Percentiles rank a stretch among this genome's conserved stretches.
These are phyloP conservation scores for Batkoa obscura DNA, from an alignment of 371 early-diverging fungal genomes.

Conservation along the genomic window DNA sequence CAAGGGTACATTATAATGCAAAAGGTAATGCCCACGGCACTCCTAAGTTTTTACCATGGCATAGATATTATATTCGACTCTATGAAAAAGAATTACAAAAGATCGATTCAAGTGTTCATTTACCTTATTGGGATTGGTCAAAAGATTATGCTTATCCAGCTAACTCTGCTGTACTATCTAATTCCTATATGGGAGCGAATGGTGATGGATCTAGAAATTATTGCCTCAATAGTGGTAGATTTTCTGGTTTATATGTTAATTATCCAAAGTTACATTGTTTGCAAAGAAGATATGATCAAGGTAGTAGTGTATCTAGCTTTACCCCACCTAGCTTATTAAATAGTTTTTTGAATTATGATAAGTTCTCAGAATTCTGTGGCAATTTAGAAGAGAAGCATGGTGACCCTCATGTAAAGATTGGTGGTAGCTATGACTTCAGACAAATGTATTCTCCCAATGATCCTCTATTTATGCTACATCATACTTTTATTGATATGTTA, in stretches of 20 bases:
- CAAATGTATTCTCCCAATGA: neutral
- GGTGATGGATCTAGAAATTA: conserved; percentile 1
- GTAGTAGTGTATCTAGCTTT: neutral
- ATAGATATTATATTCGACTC: conserved; percentile 14
- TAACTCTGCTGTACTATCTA: conserved; percentile 8
- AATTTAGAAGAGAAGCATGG: neutral
- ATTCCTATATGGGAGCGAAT: conserved; percentile 9
- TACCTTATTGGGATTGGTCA: conserved; percentile 36
- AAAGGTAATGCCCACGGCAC: neutral
- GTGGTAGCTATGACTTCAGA: neutral
- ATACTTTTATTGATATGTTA: neutral
- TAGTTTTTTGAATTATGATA: neutral
- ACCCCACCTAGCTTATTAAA: neutral
- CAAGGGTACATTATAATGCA: no score
- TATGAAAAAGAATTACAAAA: conserved; percentile 15
- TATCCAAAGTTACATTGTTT: neutral
- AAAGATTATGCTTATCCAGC: conserved; percentile 9
- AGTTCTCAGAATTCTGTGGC: neutral
- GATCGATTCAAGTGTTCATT: conserved; percentile 16
- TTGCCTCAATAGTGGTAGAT: neutral
- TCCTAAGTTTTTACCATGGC: conserved; percentile 18
- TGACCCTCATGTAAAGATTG: conserved; percentile 5
- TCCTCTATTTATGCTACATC: conserved; percentile 1
- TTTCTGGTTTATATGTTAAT: neutral
- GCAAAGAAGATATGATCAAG: neutral